phyloP scores from a whole-genome alignment of 352 stramenopile species.

The Pythium oligandrum region DNA sequence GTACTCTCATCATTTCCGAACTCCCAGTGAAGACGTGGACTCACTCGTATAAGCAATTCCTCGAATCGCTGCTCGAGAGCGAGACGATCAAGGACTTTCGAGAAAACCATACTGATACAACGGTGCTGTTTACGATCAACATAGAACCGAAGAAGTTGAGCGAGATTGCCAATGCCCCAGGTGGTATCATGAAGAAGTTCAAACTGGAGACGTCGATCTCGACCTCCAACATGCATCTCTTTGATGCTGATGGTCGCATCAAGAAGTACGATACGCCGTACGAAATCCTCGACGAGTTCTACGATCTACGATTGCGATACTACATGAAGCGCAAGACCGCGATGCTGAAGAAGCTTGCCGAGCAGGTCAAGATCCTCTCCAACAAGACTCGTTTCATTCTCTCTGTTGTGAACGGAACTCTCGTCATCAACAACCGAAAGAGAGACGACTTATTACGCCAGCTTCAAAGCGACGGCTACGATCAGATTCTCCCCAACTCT shows the following conservation, averaged over 20 bases:
- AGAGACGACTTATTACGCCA: constrained; percentile 91
- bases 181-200: constrained; percentile 93
- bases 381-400: constrained; percentile 97
- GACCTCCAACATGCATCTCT: constrained; percentile 97
- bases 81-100: constrained; percentile 90
- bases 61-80: constrained; percentile 89
- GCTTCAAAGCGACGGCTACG: constrained; percentile 88
- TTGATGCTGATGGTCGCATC: constrained; percentile 88
- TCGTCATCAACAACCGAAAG: constrained; percentile 93
- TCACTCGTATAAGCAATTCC: constrained; percentile 94
- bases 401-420: constrained; percentile 85
- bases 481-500: constrained; percentile 45
- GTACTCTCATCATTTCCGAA: constrained; percentile 93
- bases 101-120: constrained; percentile 92
- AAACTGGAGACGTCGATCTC: constrained; percentile 92
- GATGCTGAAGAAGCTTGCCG: constrained; percentile 84
- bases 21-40: constrained; percentile 96
- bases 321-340: constrained; percentile 92
- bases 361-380: constrained; percentile 87
- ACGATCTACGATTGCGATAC: constrained; percentile 86
- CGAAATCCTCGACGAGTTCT: constrained; percentile 94
- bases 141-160: constrained; percentile 67
- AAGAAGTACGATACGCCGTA: constrained; percentile 91
- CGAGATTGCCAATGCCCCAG: constrained; percentile 56
- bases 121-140: constrained; percentile 88